Base-by-base conservation (phyloP, 2,329 filamentous ascomycete species). In the Trichophyton schoenleinii region DNA sequence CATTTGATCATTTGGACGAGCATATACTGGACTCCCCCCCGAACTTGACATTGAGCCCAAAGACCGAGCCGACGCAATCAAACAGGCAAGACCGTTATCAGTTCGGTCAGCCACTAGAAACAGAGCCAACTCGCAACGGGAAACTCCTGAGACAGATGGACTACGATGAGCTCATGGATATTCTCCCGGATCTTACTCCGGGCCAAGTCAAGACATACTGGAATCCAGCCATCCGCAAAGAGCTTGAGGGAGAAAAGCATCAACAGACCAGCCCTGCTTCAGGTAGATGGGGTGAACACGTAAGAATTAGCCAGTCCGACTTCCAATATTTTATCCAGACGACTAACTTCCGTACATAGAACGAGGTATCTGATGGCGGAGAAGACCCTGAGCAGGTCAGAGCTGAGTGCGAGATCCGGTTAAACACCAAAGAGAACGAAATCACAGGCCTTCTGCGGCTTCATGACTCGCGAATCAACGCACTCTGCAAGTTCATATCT, bases 191-290 rank as follows among this genome's bases (percentile, higher is more conserved):
- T 8, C 63, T 65, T 58, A 64, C 63, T 7, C 15, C 58, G 25
- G 58, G 55, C 11, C 63, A 63, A 44, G 63, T 65, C n/a, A 62
- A 57, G n/a, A n/a, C 49, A n/a, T 58, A 58, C 18, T 65, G 64
- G 64, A 34, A 55, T n/a, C 62, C 60, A 15, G 58, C 60, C 46
- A 63, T 65, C 38, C 18, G 20, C 5, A 53, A 61, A 46, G 15
- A 44, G 36, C 46, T 58, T 34, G 3, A 36, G n/a, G 41, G 28
- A 49, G 22, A 25, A 36, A 63, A 61, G 18, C 34, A 18, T 6
- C n/a, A 53, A 13, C 22, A 34, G 15, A 31, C 9, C 22, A 53
- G 49, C 25, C 25, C 49, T 53, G 8, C 22, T 18, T 6, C 49
- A 13, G 49, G 22, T 31, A 18, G 13, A 15, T 53, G 49, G 49